phyloP scores from a whole-genome alignment of 768 basidiomycete genomes.

The Leccinum aurantiacum region DNA sequence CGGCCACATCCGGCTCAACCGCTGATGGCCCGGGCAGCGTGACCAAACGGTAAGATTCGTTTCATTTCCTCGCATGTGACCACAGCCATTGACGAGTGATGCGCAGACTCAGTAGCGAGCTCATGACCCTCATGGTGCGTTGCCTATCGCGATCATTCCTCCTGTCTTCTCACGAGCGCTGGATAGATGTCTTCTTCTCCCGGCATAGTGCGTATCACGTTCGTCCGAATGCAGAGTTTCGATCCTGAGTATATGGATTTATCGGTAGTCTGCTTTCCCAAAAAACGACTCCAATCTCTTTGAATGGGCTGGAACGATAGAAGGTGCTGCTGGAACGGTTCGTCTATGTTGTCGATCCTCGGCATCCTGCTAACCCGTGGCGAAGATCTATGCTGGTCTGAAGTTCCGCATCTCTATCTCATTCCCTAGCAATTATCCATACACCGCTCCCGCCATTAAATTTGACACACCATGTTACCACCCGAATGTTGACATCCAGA shows the following conservation, averaged over 20 bases:
- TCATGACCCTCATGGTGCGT: slow-evolving; percentile 86
- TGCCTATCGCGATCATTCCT: slow-evolving; percentile 16
- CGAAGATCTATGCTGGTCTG: slow-evolving; percentile 74
- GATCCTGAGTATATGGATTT: not conserved
- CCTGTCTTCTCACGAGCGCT: slow-evolving; percentile 7
- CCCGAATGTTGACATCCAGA: slow-evolving; percentile 81
- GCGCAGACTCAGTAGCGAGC: slow-evolving; percentile 70
- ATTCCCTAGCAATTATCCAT: slow-evolving; percentile 89
- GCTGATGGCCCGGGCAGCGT: slow-evolving; percentile 72
- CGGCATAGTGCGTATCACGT: slow-evolving; percentile 62
- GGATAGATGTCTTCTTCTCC: slow-evolving; percentile 84
- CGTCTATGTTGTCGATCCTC: not conserved
- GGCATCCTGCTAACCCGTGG: slow-evolving; percentile 4
- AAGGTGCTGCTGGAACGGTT: slow-evolving; percentile 72
- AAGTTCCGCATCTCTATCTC: slow-evolving; percentile 81
- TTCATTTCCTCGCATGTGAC: not conserved
- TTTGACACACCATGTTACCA: slow-evolving; percentile 91
- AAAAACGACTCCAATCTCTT: slow-evolving; percentile 84
- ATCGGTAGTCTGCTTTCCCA: slow-evolving; percentile 78
- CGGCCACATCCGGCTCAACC: slow-evolving; percentile 49
- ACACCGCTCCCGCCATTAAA: slow-evolving; percentile 79
- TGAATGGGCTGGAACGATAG: slow-evolving; percentile 89
- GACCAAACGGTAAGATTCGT: slow-evolving; percentile 68
- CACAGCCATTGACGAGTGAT: slow-evolving; percentile 5
- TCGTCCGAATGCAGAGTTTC: not conserved